phyloP scores from a whole-genome alignment of 139 green algal genomes.

The Picochlorum costavermella region DNA sequence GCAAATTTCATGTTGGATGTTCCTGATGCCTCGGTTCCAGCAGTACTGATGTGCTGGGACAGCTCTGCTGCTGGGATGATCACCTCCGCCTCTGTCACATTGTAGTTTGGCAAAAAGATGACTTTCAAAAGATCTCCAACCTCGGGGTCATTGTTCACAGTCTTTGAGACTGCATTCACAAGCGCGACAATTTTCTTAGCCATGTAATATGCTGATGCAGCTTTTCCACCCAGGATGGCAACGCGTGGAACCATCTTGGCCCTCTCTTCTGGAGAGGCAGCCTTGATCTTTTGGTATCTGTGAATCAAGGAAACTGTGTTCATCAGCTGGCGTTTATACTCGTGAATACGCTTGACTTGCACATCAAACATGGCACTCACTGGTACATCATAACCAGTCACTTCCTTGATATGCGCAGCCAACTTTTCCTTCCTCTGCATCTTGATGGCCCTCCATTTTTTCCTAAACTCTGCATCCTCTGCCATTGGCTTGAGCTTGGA shows the following conservation, averaged over 20 bases:
- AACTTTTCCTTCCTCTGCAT: conserved; percentile 67
- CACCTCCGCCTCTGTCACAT: conserved; percentile 71
- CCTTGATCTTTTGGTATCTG: conserved; percentile 67
- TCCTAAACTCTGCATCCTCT: conserved; percentile 75
- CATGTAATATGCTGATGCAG: conserved; percentile 89
- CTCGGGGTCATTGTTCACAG: conserved; percentile 90
- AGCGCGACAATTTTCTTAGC: conserved; percentile 98
- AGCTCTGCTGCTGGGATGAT: conserved; percentile 79
- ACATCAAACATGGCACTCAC: conserved; percentile 86
- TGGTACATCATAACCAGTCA: conserved; percentile 64
- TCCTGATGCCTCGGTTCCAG: conserved; percentile 78
- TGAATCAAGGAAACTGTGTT: conserved; percentile 51
- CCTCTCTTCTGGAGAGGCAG: conserved; percentile 49
- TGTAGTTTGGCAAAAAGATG: conserved; percentile 97
- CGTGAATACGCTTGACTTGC: conserved; percentile 79
- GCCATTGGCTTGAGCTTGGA: conserved; percentile 49
- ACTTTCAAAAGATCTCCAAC: conserved; percentile 74
- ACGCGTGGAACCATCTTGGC: conserved; percentile 43
- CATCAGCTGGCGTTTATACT: conserved; percentile 76
- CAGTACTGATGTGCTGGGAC: conserved; percentile 77
- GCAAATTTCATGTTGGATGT: conserved; percentile 99
- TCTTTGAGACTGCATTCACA: conserved; percentile 52
- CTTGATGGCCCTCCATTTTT: conserved; percentile 83
- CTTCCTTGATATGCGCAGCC: conserved; percentile 58
- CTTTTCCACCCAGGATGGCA: conserved; percentile 72